A percentile compares a stretch with the other conserved stretches of the same genome.
These are phyloP conservation scores for Zoysia matrella DNA, from an alignment of 202 grass and related monocot species.

Conservation along the genomic window DNA sequence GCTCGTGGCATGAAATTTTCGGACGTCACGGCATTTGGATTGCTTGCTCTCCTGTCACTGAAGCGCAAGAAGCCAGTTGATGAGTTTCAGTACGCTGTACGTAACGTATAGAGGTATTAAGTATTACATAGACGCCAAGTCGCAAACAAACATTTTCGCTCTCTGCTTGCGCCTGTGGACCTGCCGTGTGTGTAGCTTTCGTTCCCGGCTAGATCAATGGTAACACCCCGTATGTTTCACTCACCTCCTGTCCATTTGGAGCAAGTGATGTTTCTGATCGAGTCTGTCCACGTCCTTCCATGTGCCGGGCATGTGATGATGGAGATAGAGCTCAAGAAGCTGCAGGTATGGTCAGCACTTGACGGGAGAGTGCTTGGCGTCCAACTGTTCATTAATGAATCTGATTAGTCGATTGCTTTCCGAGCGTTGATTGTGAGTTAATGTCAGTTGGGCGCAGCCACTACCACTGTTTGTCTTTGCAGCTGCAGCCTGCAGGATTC, in stretches of 20 bases:
- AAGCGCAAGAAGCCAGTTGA: constrained; percentile 13
- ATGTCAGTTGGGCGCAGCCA: neutral
- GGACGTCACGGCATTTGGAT: neutral
- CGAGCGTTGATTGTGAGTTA: neutral
- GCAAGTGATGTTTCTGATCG: constrained; percentile 35
- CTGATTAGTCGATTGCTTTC: neutral
- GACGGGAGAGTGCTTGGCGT: neutral
- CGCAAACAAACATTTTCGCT: constrained; percentile 9
- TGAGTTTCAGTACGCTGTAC: neutral
- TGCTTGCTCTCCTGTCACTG: neutral
- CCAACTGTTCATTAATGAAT: constrained; percentile 1
- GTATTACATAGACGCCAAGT: constrained; percentile 1
- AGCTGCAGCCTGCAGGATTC: too few species aligned
- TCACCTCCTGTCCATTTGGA: constrained; percentile 38
- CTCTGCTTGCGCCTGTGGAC: constrained; percentile 27
- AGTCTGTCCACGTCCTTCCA: constrained; percentile 38
- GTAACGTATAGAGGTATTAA: too few species aligned
- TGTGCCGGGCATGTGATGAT: constrained; percentile 56
- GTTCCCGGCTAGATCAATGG: constrained; percentile 25
- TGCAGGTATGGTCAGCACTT: neutral
- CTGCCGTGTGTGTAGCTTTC: constrained; percentile 38
- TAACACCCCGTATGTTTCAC: constrained; percentile 23
- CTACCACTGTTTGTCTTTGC: too few species aligned
- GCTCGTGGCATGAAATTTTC: neutral
- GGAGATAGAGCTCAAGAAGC: neutral